Percentiles rank a stretch among this genome's conserved stretches.
phyloP scores from a whole-genome alignment of 163 green algal genomes.

The Chlamydomonas reinhardtii region DNA sequence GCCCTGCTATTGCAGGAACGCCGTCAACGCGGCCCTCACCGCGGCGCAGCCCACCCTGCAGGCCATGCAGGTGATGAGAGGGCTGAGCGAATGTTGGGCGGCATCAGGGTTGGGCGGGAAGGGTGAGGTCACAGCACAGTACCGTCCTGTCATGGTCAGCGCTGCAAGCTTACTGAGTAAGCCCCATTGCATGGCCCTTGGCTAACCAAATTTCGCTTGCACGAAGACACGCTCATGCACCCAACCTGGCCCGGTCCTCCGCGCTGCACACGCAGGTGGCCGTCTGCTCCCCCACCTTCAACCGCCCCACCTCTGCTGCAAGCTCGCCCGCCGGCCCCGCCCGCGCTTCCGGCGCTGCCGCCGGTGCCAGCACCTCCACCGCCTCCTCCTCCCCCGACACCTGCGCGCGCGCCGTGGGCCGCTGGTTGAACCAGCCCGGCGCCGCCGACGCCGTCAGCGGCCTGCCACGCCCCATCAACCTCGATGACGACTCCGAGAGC shows the following conservation, averaged over 20 bases:
- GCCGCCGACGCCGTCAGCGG: neutral
- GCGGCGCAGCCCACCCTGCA: slow-evolving; percentile 33
- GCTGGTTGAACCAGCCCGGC: slow-evolving; percentile 23
- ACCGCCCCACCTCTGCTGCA: neutral
- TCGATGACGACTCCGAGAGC: neutral
- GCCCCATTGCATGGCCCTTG: too few relatives aligned
- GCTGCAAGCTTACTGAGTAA: too few relatives aligned
- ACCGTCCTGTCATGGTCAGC: too few relatives aligned
- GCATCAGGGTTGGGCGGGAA: too few relatives aligned
- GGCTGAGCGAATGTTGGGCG: too few relatives aligned
- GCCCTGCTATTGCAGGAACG: slow-evolving; percentile 14
- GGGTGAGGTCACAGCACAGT: too few relatives aligned
- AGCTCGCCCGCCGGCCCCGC: neutral
- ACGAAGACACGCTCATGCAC: too few relatives aligned
- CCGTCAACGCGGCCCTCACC: neutral
- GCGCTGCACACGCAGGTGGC: neutral
- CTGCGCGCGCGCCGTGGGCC: neutral
- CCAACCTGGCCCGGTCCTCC: too few relatives aligned
- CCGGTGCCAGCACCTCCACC: neutral
- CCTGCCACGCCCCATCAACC: neutral
- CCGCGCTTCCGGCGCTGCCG: neutral
- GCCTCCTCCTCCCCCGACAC: neutral
- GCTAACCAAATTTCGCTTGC: too few relatives aligned
- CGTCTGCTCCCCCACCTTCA: neutral
- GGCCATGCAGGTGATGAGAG: slow-evolving; percentile 15